These are phyloP conservation scores for Sclerotiophoma versabilis DNA, from an alignment of 2,329 filamentous ascomycete genomes.

Conservation along the genomic window DNA sequence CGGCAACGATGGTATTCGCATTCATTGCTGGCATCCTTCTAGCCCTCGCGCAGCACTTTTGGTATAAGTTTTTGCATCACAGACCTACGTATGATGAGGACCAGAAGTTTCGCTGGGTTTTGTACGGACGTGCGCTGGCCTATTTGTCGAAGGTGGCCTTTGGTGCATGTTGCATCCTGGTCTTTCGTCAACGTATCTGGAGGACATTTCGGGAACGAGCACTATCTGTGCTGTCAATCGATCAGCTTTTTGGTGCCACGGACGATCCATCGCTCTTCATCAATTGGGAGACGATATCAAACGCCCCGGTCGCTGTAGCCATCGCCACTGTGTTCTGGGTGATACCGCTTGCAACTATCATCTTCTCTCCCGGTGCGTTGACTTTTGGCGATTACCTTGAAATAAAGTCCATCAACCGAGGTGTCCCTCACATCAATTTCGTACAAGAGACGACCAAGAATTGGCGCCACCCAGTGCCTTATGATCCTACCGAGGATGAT, in stretches of 20 bases:
- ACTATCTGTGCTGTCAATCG: constrained; percentile 45
- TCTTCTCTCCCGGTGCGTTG: constrained; percentile 48
- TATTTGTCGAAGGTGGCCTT: constrained; percentile 47
- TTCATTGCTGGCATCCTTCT: constrained; percentile 40
- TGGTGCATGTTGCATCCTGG: constrained; percentile 39
- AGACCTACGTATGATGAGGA: constrained; percentile 32
- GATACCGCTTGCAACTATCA: constrained; percentile 47
- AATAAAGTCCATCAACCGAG: constrained; percentile 18
- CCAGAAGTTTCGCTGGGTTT: constrained; percentile 40
- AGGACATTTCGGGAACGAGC: constrained; percentile 41
- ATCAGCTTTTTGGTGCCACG: constrained; percentile 45
- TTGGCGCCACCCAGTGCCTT: constrained; percentile 35
- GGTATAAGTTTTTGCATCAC: constrained; percentile 43
- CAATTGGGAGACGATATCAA: constrained; percentile 43
- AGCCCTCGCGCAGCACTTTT: constrained; percentile 43
- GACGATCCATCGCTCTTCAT: constrained; percentile 45
- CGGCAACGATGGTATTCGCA: constrained; percentile 32
- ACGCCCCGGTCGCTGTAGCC: constrained; percentile 33
- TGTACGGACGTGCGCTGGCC: constrained; percentile 46
- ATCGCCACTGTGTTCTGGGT: constrained; percentile 46
- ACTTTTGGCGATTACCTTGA: constrained; percentile 46
- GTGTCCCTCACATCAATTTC: constrained; percentile 40
- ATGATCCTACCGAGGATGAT: constrained; percentile 9
- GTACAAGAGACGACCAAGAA: constrained; percentile 41
- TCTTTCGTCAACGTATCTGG: constrained; percentile 48